Percentiles rank a stretch among this genome's conserved stretches.
These are phyloP conservation scores for Diplodia intermedia DNA, from an alignment of 2,329 filamentous ascomycete species.

Conservation along the genomic window DNA sequence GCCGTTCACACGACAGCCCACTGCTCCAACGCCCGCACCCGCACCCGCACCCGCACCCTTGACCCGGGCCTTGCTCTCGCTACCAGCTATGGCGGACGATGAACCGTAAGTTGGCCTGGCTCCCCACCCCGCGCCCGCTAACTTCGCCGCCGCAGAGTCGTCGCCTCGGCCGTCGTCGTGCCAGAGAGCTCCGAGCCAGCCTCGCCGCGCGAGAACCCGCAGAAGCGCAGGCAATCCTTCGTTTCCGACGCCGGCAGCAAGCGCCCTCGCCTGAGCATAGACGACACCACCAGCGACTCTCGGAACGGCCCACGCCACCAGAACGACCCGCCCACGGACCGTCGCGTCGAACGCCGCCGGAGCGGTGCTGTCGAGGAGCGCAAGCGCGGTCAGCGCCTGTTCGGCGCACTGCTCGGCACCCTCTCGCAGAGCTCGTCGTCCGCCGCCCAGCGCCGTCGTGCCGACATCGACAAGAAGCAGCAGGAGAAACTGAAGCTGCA, in stretches of 20 bases:
- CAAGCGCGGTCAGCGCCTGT: constrained; percentile 82
- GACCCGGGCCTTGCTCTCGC: neutral
- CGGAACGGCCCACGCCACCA: constrained; percentile 36
- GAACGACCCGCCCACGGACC: constrained; percentile 38
- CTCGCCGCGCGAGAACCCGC: constrained; percentile 41
- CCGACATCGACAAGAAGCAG: constrained; percentile 83
- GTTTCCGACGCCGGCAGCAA: constrained; percentile 59
- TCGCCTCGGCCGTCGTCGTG: constrained; percentile 62
- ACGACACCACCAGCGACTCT: constrained; percentile 38
- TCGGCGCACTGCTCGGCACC: constrained; percentile 80
- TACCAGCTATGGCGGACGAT: constrained; percentile 32
- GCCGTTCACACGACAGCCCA: neutral
- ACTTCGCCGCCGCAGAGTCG: constrained; percentile 43
- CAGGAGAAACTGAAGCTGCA: constrained; percentile 77
- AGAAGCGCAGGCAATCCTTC: constrained; percentile 64
- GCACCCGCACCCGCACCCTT: neutral
- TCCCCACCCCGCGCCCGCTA: neutral
- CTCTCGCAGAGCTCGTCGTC: constrained; percentile 72
- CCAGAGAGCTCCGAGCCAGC: constrained; percentile 50
- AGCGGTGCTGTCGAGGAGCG: constrained; percentile 73
- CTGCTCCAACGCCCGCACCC: neutral
- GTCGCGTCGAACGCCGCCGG: constrained; percentile 49
- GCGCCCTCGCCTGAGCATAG: constrained; percentile 57
- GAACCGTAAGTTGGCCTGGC: constrained; percentile 29
- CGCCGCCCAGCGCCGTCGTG: constrained; percentile 69